Base-by-base conservation (phyloP, 179 eudicot species). In the Silene noctiflora region DNA sequence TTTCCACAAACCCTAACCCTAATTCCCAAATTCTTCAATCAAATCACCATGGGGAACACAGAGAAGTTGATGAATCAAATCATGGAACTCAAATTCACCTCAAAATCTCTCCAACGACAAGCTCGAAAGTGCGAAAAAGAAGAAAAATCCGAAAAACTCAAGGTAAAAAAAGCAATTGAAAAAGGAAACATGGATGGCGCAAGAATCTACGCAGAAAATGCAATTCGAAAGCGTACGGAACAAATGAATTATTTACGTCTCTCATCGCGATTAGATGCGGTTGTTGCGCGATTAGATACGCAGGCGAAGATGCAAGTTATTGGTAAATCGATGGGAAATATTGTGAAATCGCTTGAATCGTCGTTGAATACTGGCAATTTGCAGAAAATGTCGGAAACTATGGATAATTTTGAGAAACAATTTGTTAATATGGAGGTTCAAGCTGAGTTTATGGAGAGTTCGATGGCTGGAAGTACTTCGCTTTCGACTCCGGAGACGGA, bases 371-470 rank as follows among this genome's bases (percentile, higher is more conserved):
- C 87, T 0, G 86, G 88, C 0, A 86, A 86, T 59, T 69, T 86
- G 69, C 84, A 84, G 84, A 86, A 84, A 77, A 82, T 84, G 88
- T 86, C 87, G 66, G 88, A 86, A 75, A 86, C 85, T 3, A 86
- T 86, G 87, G 88, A 86, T 22, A 62, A 70, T 4, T 86, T 86
- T 19, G 88, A 86, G 88, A 83, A 82, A 69, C 86, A 86, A 59
- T 83, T 86, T 42, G 87, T 86, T 71, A 82, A 86, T 65, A 86
- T 86, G 88, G 88, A 83, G 71, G 88, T 86, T 3, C 88, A 86
- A 44, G 80, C 85, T 13, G 83, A 81, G 80, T 86, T 86, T 60
- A 84, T 84, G 88, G 88, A 86, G 77, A 86, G 85, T 27, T 84
- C 88, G 1, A 86, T 84, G 88, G 88, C 87, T 1, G 87, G 88